Percentiles rank a stretch among this genome's conserved stretches.
These are phyloP conservation scores for Gossypium sturtianum DNA, from an alignment of 345 rosid species.

Conservation along the genomic window DNA sequence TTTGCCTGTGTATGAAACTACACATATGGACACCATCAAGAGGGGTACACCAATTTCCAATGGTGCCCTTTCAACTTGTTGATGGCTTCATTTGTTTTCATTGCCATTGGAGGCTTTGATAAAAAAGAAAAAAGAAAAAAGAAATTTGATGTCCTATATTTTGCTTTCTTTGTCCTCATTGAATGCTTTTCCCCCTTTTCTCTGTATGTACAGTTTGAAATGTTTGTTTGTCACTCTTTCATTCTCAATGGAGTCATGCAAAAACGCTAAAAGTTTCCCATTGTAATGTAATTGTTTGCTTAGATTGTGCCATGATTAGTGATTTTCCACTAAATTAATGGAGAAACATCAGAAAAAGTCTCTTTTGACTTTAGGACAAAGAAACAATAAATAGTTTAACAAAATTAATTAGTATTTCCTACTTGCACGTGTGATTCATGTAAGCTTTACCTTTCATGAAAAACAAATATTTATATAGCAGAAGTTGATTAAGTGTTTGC, in stretches of 20 bases:
- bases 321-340: slow-evolving; percentile 17
- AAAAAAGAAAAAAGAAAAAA: not conserved
- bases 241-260: slow-evolving; percentile 12
- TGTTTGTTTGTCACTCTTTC: slow-evolving; percentile 20
- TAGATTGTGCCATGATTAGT: slow-evolving; percentile 16
- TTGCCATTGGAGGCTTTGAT: slow-evolving; percentile 8
- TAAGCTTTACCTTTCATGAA: not conserved
- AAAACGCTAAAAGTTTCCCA: not conserved
- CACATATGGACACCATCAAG: slow-evolving; percentile 64
- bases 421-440: slow-evolving; percentile 8
- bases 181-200: not conserved
- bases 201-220: slow-evolving; percentile 27
- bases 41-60: slow-evolving; percentile 55
- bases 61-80: slow-evolving; percentile 17
- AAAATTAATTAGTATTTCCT: slow-evolving; percentile 9
- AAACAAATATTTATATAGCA: not conserved
- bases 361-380: slow-evolving; percentile 8
- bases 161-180: slow-evolving; percentile 6
- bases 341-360: slow-evolving; percentile 1
- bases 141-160: slow-evolving; percentile 16
- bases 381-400: not conserved
- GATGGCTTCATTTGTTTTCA: slow-evolving; percentile 11
- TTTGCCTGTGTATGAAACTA: slow-evolving; percentile 91
- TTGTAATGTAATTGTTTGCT: not conserved
- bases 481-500: not conserved